Percentiles rank a stretch among this genome's conserved stretches.
phyloP scores from a whole-genome alignment of 129 eudicot genomes.

The Saposhnikovia divaricata region DNA sequence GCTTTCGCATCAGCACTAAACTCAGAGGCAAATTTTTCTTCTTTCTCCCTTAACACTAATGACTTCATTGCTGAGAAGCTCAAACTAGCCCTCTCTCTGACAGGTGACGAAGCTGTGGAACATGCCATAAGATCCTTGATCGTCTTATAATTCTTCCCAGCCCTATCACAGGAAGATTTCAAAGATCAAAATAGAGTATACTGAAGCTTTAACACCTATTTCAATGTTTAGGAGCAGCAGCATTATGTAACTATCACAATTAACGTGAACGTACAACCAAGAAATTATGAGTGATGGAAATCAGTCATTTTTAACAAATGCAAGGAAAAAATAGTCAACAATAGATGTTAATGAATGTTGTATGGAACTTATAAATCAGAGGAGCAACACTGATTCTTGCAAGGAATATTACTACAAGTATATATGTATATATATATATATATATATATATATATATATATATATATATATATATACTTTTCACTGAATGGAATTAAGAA shows the following conservation, averaged over 20 bases:
- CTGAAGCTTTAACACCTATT: background rate
- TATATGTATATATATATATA: too few relatives aligned
- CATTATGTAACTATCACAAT: background rate
- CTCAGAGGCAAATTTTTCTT: slow-evolving; percentile 58
- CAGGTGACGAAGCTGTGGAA: slow-evolving; percentile 82
- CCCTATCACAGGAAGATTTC: slow-evolving; percentile 33
- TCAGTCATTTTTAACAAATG: background rate
- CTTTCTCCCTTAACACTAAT: slow-evolving; percentile 75
- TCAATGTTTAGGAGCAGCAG: background rate
- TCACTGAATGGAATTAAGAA: background rate
- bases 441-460: background rate
- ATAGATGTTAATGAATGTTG: background rate
- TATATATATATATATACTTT: background rate
- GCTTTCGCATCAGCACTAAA: slow-evolving; percentile 51
- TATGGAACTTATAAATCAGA: background rate
- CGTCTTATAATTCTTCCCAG: slow-evolving; percentile 51
- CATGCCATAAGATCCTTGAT: slow-evolving; percentile 63
- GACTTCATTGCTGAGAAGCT: slow-evolving; percentile 79
- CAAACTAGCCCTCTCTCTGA: slow-evolving; percentile 78
- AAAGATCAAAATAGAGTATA: background rate
- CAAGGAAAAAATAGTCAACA: background rate
- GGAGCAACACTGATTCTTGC: background rate
- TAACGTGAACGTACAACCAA: background rate
- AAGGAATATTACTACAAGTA: background rate
- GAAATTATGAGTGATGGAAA: background rate